Evolutionary conservation across 768 basidiomycete genomes (phyloP).

Genomic region (Multifurca ochricompacta): DNA sequence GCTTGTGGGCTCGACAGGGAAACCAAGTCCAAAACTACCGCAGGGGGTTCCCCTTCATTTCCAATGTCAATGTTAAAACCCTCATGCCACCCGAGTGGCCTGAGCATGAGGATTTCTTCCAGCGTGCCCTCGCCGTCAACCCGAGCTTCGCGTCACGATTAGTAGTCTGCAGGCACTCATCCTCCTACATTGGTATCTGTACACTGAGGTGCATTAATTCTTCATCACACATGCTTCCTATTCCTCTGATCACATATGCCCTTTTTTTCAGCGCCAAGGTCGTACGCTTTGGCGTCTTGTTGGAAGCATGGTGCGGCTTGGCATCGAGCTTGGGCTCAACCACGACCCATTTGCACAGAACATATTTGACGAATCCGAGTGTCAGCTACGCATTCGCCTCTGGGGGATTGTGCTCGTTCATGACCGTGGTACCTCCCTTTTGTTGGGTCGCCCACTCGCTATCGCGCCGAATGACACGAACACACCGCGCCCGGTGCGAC

Average conservation of each 20-base stretch:
- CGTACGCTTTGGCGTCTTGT: conserved; percentile 83
- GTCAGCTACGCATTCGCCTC: conserved; percentile 68
- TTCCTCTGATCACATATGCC: conserved; percentile 11
- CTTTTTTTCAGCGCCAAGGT: conserved; percentile 63
- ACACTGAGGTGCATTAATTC: conserved; percentile 58
- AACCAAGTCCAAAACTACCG: conserved; percentile 30
- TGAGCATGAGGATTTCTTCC: conserved; percentile 77
- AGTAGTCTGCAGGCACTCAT: conserved; percentile 79
- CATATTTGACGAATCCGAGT: conserved; percentile 68
- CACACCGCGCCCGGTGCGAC: conserved; percentile 59
- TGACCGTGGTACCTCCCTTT: conserved; percentile 81
- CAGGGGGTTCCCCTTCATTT: conserved; percentile 27
- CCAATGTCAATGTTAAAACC: conserved; percentile 39
- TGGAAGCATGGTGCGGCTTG: conserved; percentile 73
- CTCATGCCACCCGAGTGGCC: conserved; percentile 68
- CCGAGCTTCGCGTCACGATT: conserved; percentile 75
- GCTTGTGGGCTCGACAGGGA: conserved; percentile 46
- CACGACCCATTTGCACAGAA: conserved; percentile 71
- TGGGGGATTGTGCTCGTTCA: conserved; percentile 84
- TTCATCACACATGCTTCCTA: neutral
- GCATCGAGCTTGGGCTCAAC: conserved; percentile 79
- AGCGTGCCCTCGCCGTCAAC: conserved; percentile 71
- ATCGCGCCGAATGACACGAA: conserved; percentile 80
- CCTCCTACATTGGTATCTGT: conserved; percentile 82
- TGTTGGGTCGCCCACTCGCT: conserved; percentile 77